These are phyloP conservation scores for Pythium dissimile DNA, from an alignment of 352 stramenopile species.

Conservation along the genomic window DNA sequence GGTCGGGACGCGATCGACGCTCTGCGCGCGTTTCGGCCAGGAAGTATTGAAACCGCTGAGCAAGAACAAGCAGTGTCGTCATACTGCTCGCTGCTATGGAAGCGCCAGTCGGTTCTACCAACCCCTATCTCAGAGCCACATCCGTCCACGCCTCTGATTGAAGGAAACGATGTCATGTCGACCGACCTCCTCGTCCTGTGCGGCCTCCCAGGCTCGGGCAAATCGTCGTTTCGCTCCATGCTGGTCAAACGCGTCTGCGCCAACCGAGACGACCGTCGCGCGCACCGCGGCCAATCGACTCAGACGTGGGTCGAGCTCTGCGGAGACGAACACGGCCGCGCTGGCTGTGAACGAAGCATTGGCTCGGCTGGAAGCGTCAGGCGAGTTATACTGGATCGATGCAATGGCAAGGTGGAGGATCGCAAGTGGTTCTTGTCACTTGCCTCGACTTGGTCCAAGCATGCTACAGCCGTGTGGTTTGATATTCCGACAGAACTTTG, in stretches of 20 bases:
- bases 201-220: constrained; percentile 51
- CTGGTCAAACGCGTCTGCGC: constrained; percentile 35
- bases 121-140: constrained; percentile 23
- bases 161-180: constrained; percentile 23
- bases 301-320: constrained; percentile 41
- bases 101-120: constrained; percentile 39
- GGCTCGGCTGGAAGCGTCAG: constrained; percentile 3
- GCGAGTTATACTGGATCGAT: constrained; percentile 51
- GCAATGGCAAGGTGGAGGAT: constrained; percentile 46
- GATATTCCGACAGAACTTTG: constrained; percentile 43
- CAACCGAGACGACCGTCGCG: not conserved
- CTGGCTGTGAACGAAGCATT: constrained; percentile 34
- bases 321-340: constrained; percentile 46
- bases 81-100: constrained; percentile 59
- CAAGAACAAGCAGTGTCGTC: constrained; percentile 41
- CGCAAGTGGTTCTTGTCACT: constrained; percentile 40
- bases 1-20: constrained; percentile 36
- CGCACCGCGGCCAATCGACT: not conserved
- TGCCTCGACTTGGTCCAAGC: constrained; percentile 41
- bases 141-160: constrained; percentile 31
- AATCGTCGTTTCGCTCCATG: constrained; percentile 54
- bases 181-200: constrained; percentile 58
- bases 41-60: constrained; percentile 53
- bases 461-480: constrained; percentile 63
- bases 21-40: constrained; percentile 40